phyloP scores from a whole-genome alignment of 192 early-diverging fungal genomes.

The Backusella westeae region DNA sequence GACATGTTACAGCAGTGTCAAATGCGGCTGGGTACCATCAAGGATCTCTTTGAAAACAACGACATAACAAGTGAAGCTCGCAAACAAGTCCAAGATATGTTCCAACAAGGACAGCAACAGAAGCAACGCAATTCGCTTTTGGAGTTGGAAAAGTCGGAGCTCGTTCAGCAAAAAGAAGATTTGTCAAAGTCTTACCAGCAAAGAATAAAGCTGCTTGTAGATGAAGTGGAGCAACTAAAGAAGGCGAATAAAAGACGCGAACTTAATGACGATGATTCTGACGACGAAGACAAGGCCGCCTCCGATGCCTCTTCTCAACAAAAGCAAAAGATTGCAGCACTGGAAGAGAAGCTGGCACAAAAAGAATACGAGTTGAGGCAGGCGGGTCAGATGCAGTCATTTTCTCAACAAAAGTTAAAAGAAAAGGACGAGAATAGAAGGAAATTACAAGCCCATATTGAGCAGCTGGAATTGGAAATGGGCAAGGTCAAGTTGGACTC shows the following conservation, averaged over 20 bases:
- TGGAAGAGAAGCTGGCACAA: neutral
- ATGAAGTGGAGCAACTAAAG: neutral
- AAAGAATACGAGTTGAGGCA: neutral
- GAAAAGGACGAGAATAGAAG: neutral
- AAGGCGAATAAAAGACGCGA: neutral
- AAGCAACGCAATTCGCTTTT: neutral
- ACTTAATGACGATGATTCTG: neutral
- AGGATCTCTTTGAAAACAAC: neutral
- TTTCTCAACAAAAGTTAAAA: neutral
- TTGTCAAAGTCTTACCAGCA: neutral
- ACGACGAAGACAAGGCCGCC: neutral
- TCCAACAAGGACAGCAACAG: neutral
- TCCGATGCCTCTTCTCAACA: neutral
- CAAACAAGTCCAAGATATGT: neutral
- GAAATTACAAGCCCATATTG: neutral
- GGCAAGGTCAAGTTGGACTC: neutral
- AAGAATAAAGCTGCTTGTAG: neutral
- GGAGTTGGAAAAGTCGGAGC: neutral
- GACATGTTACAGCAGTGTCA: neutral
- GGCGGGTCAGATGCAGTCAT: neutral
- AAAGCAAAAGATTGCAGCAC: neutral
- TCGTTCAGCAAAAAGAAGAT: neutral
- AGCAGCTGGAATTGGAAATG: neutral
- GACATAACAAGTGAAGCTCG: neutral
- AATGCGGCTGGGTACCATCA: neutral